Evolutionary conservation across 1,284 basidiomycete species (phyloP).

Genomic region (Marasmius fiardii): DNA sequence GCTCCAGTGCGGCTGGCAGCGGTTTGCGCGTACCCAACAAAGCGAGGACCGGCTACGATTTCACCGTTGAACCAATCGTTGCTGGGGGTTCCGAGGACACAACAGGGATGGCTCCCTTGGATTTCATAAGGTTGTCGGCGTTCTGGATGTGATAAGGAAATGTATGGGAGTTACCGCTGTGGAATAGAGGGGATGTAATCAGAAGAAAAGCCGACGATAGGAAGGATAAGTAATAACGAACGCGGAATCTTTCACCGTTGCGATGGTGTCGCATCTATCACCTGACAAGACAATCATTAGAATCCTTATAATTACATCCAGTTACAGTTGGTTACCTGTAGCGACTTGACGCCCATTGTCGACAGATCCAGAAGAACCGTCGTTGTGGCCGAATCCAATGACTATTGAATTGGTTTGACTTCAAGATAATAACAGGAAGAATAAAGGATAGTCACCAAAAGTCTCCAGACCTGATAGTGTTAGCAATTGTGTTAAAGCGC

Average conservation of each 20-base stretch:
- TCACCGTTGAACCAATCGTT: conserved; percentile 38
- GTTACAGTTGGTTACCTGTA: too few species aligned
- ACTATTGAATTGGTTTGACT: conserved; percentile 1
- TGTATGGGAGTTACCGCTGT: conserved; percentile 32
- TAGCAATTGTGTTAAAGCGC: conserved; percentile 36
- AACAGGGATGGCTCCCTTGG: conserved; percentile 45
- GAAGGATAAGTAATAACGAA: conserved; percentile 15
- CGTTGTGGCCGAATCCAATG: conserved; percentile 31
- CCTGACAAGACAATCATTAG: conserved; percentile 15
- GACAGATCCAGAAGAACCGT: conserved; percentile 20
- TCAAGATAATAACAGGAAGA: background rate
- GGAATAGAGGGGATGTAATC: background rate
- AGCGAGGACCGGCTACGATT: conserved; percentile 35
- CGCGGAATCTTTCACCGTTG: conserved; percentile 30
- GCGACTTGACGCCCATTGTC: conserved; percentile 38
- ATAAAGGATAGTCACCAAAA: conserved; percentile 21
- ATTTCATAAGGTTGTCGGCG: conserved; percentile 36
- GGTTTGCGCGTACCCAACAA: conserved; percentile 42
- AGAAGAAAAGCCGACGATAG: background rate
- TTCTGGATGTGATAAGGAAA: conserved; percentile 42
- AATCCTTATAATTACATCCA: too few species aligned
- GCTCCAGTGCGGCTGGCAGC: conserved; percentile 35
- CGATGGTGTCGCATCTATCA: conserved; percentile 31
- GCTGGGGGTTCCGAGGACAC: conserved; percentile 46
- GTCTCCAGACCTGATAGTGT: conserved; percentile 34